Conservation (phyloP, 2,329 filamentous ascomycete genomes). For the Purpureocillium takamizusanense region DNA sequence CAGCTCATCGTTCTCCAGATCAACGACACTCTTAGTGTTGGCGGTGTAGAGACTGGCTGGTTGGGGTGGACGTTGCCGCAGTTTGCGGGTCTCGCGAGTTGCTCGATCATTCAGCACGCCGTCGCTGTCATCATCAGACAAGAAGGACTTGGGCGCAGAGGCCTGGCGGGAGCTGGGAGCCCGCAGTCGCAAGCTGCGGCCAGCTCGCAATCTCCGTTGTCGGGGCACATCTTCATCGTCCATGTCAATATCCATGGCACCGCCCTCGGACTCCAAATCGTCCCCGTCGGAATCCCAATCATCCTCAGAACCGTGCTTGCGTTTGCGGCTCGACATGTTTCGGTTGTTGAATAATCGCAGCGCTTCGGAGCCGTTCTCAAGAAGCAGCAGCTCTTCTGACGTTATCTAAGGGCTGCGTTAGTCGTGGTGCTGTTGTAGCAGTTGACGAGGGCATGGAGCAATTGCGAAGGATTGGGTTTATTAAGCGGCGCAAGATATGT, state of each 20-base stretch:
- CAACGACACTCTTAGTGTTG: slow-evolving; percentile 12
- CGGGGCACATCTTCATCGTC: slow-evolving; percentile 13
- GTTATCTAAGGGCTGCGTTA: slow-evolving; percentile 19
- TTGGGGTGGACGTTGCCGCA: slow-evolving; percentile 15
- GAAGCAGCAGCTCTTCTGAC: slow-evolving; percentile 17
- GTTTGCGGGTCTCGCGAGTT: slow-evolving; percentile 6
- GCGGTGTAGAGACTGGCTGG: slow-evolving; percentile 15
- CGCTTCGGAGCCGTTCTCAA: slow-evolving; percentile 22
- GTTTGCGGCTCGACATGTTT: slow-evolving; percentile 15
- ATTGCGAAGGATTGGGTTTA: too few relatives aligned
- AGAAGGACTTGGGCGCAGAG: neutral
- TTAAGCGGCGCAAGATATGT: too few relatives aligned
- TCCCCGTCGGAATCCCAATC: slow-evolving; percentile 18
- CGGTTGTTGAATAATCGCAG: slow-evolving; percentile 14
- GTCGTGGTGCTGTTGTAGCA: neutral
- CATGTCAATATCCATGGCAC: slow-evolving; percentile 17
- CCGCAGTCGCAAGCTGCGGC: slow-evolving; percentile 15
- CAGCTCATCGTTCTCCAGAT: slow-evolving; percentile 23
- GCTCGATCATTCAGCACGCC: slow-evolving; percentile 7
- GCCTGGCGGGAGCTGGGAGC: slow-evolving; percentile 9
- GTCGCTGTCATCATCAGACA: slow-evolving; percentile 7
- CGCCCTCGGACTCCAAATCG: slow-evolving; percentile 13
- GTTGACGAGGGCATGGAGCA: too few relatives aligned
- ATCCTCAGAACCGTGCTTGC: slow-evolving; percentile 18
- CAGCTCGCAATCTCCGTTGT: neutral